Base-by-base conservation (phyloP, 768 basidiomycete species). In the Auriscalpium microsporum region DNA sequence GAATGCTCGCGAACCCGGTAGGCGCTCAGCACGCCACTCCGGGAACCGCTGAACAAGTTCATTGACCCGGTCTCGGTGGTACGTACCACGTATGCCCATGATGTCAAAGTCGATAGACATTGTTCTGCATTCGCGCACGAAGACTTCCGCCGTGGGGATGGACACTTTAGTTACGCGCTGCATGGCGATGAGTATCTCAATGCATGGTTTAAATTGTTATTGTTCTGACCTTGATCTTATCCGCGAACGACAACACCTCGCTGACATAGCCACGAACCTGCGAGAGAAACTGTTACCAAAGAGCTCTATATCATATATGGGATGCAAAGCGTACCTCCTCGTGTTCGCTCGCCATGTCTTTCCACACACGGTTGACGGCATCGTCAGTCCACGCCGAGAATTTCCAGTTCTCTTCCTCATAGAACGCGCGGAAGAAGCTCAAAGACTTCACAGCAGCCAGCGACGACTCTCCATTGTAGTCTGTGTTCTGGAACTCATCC, bases 401-500 rank as follows among this genome's bases (percentile, higher is more conserved):
- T 60, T 90, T 89, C 76, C 90, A 85, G 14, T 83, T 83, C 5
- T 91, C 74, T 54, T 83, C 83, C 63, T 87, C 81, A 58, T 86
- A 84, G 61, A 88, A 80, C 0, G 82, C 80, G 21, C 84, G 75
- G 71, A 85, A 83, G 55, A 90, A 75, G 17, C 82, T 78, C 8
- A 86, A 72, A 19, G 82, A 73, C 62, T 90, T 88, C 42, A 85
- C 75, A 8, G 83, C 82, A 63, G 91, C 88, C 65, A 92, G 89
- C 7, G 92, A 86, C 40, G 89, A 83, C 65, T 92, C 90, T 17
- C 82, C 78, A 59, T 87, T 83, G 70, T 84, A 92, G 63, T 96
- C 92, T 38, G 86, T 75, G 10, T 73, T 71, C 6, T 78, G 68
- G 64, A 87, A 87, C 34, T 82, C 75, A 19, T 78, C 69, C 44